Conservation (phyloP, 495 filamentous ascomycete species). For the Umbilicaria muhlenbergii region DNA sequence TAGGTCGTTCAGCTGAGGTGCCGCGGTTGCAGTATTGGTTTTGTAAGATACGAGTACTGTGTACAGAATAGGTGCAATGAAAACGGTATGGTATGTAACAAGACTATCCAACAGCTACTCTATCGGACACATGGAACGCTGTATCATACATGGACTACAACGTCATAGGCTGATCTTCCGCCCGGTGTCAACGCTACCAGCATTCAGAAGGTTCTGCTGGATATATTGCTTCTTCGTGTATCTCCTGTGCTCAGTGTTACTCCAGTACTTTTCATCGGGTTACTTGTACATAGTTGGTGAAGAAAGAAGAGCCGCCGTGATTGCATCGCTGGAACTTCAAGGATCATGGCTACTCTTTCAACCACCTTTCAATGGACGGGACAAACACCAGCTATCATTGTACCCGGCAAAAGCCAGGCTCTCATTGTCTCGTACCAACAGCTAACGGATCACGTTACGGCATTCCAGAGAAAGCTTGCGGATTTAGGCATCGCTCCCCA, state of each 20-base stretch:
- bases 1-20: not conserved
- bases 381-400: conserved; percentile 42
- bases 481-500: conserved; percentile 46
- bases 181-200: too few relatives aligned
- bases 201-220: not conserved
- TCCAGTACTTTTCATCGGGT: not conserved
- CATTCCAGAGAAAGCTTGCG: conserved; percentile 59
- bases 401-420: conserved; percentile 42
- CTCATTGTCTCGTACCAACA: conserved; percentile 47
- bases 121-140: too few relatives aligned
- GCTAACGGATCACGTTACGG: conserved; percentile 40
- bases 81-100: not conserved
- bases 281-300: not conserved
- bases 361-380: conserved; percentile 27
- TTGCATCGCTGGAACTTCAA: not conserved
- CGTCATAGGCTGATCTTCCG: too few relatives aligned
- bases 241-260: not conserved
- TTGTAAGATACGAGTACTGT: not conserved
- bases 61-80: not conserved
- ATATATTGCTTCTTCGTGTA: not conserved
- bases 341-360: conserved; percentile 29
- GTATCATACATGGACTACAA: too few relatives aligned
- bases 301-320: not conserved
- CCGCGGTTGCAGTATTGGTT: not conserved
- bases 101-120: not conserved